Evolutionary conservation across 495 filamentous ascomycete genomes (phyloP).

Genomic region (Filosporella fistucella): DNA sequence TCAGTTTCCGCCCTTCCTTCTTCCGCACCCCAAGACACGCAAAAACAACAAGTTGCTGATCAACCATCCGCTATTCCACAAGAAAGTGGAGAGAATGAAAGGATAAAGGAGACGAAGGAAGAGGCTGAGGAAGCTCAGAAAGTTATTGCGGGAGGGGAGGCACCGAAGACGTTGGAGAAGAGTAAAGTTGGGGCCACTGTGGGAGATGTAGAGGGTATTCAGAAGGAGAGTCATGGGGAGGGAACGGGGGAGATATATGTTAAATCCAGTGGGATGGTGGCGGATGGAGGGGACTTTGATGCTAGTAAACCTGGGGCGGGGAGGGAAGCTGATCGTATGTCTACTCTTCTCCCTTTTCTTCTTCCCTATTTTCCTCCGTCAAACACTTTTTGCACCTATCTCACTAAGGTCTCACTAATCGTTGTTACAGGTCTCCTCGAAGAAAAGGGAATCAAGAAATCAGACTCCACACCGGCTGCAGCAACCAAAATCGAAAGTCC

Average conservation of each 20-base stretch:
- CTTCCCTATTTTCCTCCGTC: background rate
- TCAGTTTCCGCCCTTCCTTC: slow-evolving; percentile 12
- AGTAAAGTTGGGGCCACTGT: slow-evolving; percentile 10
- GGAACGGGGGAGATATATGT: slow-evolving; percentile 51
- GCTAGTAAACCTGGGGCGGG: slow-evolving; percentile 56
- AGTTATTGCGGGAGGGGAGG: slow-evolving; percentile 6
- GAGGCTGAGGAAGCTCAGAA: slow-evolving; percentile 9
- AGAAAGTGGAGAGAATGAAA: background rate
- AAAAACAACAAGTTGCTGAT: slow-evolving; percentile 31
- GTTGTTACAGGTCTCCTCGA: slow-evolving; percentile 17
- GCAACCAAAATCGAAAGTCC: too few relatives aligned
- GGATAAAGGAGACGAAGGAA: slow-evolving; percentile 15
- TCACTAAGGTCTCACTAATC: too few relatives aligned
- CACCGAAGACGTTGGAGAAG: slow-evolving; percentile 7
- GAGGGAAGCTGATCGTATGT: slow-evolving; percentile 60
- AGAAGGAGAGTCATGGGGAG: slow-evolving; percentile 33
- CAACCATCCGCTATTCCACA: too few relatives aligned
- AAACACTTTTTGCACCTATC: background rate
- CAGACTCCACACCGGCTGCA: too few relatives aligned
- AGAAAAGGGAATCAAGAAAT: slow-evolving; percentile 10
- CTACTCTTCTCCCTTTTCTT: background rate
- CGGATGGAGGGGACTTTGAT: slow-evolving; percentile 57
- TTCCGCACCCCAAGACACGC: slow-evolving; percentile 10
- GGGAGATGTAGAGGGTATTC: slow-evolving; percentile 25
- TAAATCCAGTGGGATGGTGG: slow-evolving; percentile 45